These are phyloP conservation scores for Ophiostoma piceae DNA, from an alignment of 2,329 filamentous ascomycete species.

Conservation along the genomic window DNA sequence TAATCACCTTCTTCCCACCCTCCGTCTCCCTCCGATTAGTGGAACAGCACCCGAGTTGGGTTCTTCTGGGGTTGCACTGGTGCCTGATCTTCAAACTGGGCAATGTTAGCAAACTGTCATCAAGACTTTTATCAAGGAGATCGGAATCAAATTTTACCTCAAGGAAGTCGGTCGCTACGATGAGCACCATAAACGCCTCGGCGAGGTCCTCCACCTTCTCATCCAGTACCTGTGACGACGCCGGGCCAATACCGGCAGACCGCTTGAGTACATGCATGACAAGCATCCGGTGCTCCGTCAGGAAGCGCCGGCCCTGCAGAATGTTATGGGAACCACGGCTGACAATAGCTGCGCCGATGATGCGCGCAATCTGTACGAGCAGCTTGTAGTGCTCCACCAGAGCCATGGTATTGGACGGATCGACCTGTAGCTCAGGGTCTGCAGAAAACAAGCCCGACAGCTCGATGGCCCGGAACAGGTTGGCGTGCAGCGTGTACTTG, in stretches of 20 bases:
- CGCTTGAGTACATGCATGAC: constrained; percentile 89
- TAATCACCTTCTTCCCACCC: neutral
- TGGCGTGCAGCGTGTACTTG: constrained; percentile 79
- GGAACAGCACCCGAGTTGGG: constrained; percentile 38
- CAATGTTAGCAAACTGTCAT: constrained; percentile 6
- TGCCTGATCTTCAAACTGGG: constrained; percentile 40
- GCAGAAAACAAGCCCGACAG: constrained; percentile 80
- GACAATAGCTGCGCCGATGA: constrained; percentile 76
- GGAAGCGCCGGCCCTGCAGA: constrained; percentile 70
- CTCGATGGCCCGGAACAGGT: constrained; percentile 75
- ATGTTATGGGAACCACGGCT: constrained; percentile 78
- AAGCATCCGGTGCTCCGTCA: constrained; percentile 74
- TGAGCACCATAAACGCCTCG: constrained; percentile 77
- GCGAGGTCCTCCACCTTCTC: constrained; percentile 69
- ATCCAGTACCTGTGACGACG: constrained; percentile 40
- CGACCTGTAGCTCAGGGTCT: constrained; percentile 85
- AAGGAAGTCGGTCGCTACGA: constrained; percentile 76
- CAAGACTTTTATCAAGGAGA: neutral
- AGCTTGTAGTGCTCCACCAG: constrained; percentile 79
- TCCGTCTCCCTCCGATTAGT: constrained; percentile 30
- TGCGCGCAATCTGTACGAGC: constrained; percentile 71
- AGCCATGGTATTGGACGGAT: constrained; percentile 40
- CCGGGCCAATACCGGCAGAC: constrained; percentile 62
- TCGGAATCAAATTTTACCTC: constrained; percentile 56
- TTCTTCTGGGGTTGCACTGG: constrained; percentile 33